A percentile compares a stretch with the other conserved stretches of the same genome.
phyloP scores from a whole-genome alignment of 2,329 filamentous ascomycete genomes.

The Diplodia corticola region DNA sequence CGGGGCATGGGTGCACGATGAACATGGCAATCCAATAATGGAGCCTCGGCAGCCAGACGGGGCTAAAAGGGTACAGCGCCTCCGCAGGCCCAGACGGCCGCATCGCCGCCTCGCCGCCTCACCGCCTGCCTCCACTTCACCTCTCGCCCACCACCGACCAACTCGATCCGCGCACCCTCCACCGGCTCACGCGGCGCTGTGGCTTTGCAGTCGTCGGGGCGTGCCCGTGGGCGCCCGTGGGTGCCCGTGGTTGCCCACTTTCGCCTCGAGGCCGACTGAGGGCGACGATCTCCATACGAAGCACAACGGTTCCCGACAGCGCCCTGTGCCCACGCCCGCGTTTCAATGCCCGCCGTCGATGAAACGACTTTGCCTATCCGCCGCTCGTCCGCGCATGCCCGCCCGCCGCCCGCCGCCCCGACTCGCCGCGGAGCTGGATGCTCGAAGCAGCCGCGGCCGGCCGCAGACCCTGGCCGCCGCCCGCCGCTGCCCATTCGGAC shows the following conservation, averaged over 20 bases:
- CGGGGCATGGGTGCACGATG: background rate
- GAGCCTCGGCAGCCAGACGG: slow-evolving; percentile 1
- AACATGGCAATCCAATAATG: background rate
- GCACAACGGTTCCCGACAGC: background rate
- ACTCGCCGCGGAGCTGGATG: slow-evolving; percentile 15
- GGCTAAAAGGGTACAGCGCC: slow-evolving; percentile 6
- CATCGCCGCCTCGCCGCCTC: too few species aligned
- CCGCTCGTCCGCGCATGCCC: background rate
- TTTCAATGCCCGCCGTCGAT: slow-evolving; percentile 17
- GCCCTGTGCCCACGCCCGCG: background rate
- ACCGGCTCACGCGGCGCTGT: background rate
- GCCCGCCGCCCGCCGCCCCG: background rate
- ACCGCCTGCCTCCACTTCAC: slow-evolving; percentile 10
- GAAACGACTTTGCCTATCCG: background rate
- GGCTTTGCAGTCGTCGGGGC: background rate
- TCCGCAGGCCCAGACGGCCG: background rate
- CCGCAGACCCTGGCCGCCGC: background rate
- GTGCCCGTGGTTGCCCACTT: background rate
- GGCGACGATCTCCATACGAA: background rate
- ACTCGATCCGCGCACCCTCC: too few species aligned
- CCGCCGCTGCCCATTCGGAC: background rate
- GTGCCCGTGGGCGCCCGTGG: too few species aligned
- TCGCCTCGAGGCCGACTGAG: background rate
- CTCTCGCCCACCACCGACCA: background rate
- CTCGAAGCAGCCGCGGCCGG: background rate